Percentiles rank a stretch among this genome's conserved stretches.
phyloP scores from a whole-genome alignment of 1,284 basidiomycete genomes.

The Cryptococcus floricola region DNA sequence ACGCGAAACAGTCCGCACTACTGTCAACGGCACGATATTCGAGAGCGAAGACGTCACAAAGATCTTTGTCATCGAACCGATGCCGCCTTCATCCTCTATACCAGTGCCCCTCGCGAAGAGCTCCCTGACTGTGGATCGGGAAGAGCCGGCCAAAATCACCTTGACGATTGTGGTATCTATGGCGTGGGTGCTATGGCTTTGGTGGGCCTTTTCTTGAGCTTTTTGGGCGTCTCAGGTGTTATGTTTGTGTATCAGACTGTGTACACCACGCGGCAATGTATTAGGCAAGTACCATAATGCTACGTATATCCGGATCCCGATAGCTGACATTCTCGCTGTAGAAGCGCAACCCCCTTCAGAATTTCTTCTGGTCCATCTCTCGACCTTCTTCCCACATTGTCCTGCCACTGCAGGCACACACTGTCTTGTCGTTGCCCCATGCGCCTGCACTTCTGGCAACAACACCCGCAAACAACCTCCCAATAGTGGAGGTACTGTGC shows the following conservation, averaged over 20 bases:
- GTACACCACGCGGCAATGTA: background rate
- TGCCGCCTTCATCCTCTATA: background rate
- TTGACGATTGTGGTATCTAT: background rate
- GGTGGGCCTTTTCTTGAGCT: constrained; percentile 12
- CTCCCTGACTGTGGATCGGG: no score
- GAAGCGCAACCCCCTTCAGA: background rate
- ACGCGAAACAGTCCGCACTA: constrained; percentile 3
- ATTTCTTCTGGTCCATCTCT: constrained; percentile 44
- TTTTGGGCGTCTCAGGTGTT: background rate
- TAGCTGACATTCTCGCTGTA: no score
- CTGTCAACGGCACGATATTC: constrained; percentile 19
- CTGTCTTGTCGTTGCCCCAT: constrained; percentile 52
- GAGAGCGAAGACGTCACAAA: constrained; percentile 15
- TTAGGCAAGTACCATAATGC: background rate
- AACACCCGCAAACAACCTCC: constrained; percentile 48
- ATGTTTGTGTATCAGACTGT: background rate
- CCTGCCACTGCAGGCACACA: constrained; percentile 49
- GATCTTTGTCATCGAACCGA: constrained; percentile 27
- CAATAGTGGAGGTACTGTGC: constrained; percentile 15
- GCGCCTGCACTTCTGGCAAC: constrained; percentile 48
- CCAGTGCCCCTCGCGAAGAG: no score
- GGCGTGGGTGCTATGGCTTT: constrained; percentile 16
- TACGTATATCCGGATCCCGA: background rate
- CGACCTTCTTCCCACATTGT: constrained; percentile 52
- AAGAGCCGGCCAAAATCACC: no score